Percentiles rank a stretch among this genome's conserved stretches.
These are phyloP conservation scores for Aristolochia contorta DNA, from an alignment of 164 flowering plant genomes.

Conservation along the genomic window DNA sequence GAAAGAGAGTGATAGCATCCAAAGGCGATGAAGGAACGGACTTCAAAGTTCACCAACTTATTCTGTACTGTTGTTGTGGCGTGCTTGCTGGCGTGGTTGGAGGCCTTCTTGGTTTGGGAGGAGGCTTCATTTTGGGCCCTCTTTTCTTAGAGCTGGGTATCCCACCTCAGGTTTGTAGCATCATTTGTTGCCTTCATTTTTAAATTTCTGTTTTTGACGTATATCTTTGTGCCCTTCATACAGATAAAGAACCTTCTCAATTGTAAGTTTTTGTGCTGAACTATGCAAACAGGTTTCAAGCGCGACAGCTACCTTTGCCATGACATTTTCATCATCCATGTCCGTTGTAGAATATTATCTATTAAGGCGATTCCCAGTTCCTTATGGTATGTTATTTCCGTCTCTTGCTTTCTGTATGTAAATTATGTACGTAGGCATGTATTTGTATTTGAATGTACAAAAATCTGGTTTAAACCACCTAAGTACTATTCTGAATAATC, in stretches of 20 bases:
- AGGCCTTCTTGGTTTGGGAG: slow-evolving; percentile 91
- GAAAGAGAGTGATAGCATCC: slow-evolving; percentile 54
- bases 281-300: slow-evolving; percentile 69
- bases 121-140: slow-evolving; percentile 93
- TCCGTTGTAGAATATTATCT: slow-evolving; percentile 95
- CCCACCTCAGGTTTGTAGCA: slow-evolving; percentile 69
- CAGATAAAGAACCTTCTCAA: background rate
- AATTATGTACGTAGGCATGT: no score
- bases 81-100: slow-evolving; percentile 84
- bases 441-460: background rate
- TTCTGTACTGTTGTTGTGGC: slow-evolving; percentile 52
- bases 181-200: background rate
- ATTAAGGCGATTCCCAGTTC: slow-evolving; percentile 86
- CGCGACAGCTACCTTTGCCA: slow-evolving; percentile 97
- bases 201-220: background rate
- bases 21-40: slow-evolving; percentile 45
- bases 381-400: slow-evolving; percentile 47
- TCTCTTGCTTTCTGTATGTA: background rate
- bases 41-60: slow-evolving; percentile 48
- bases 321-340: slow-evolving; percentile 98
- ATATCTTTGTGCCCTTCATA: background rate
- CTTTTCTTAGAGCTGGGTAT: slow-evolving; percentile 87
- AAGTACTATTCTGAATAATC: background rate
- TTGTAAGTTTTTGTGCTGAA: slow-evolving; percentile 1
- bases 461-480: background rate